A percentile compares a stretch with the other conserved stretches of the same genome.
phyloP scores from a whole-genome alignment of 495 filamentous ascomycete species.

The Neurospora cerealis region DNA sequence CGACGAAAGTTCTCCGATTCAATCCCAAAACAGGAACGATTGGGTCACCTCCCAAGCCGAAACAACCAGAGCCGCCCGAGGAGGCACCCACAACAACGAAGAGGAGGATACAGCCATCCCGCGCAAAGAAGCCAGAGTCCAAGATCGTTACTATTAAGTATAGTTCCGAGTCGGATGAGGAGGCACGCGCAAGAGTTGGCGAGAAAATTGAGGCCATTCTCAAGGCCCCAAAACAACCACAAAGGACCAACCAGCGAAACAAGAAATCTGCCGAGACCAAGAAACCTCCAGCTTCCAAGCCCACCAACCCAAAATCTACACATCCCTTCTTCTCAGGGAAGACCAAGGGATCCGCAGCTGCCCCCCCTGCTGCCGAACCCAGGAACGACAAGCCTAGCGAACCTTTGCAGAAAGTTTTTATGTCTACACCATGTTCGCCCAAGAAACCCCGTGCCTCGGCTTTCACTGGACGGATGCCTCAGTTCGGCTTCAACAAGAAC shows the following conservation, averaged over 20 bases:
- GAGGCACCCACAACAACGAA: background rate
- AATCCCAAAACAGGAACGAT: slow-evolving; percentile 45
- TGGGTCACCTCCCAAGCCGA: slow-evolving; percentile 40
- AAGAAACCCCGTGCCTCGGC: slow-evolving; percentile 12
- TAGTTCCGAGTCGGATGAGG: slow-evolving; percentile 14
- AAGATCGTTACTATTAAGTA: slow-evolving; percentile 26
- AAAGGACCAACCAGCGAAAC: slow-evolving; percentile 15
- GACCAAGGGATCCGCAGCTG: slow-evolving; percentile 11
- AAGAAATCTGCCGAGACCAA: background rate
- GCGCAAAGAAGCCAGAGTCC: slow-evolving; percentile 7
- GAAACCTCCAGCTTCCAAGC: background rate
- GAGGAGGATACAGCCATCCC: background rate
- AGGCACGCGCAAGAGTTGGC: slow-evolving; percentile 24
- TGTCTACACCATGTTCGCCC: slow-evolving; percentile 24
- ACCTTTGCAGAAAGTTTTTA: slow-evolving; percentile 19
- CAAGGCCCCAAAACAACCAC: background rate
- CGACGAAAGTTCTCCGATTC: slow-evolving; percentile 36
- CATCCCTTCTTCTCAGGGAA: slow-evolving; percentile 74
- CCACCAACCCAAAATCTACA: slow-evolving; percentile 44
- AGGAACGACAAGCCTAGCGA: slow-evolving; percentile 4
- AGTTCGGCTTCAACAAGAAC: slow-evolving; percentile 21
- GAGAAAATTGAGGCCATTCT: slow-evolving; percentile 26
- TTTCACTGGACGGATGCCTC: slow-evolving; percentile 15
- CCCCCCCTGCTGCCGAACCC: slow-evolving; percentile 5
- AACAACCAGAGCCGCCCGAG: background rate